Base-by-base conservation (phyloP, 2,329 filamentous ascomycete genomes). In the Epichloe gansuensis region DNA sequence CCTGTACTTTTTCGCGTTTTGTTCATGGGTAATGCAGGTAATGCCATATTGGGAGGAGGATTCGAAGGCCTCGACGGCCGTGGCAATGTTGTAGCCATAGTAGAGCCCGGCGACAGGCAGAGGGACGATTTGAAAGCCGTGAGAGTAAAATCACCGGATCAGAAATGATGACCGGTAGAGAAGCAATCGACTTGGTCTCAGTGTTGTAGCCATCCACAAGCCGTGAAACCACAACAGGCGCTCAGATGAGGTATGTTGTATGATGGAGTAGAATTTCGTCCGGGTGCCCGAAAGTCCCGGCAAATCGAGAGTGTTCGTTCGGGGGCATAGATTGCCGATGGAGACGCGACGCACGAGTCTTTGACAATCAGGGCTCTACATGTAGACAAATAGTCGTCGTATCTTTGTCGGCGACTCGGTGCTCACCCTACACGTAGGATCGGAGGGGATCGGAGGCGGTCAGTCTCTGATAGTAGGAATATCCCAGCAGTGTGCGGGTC, bases 1-100 rank as follows among this genome's bases (percentile, higher is more conserved):
- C 69, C 76, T 52, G 72, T 82, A 67, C 78, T 84, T 65, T 84
- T 87, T 56, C 87, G 78, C 40, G 84, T 81, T 68, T 89, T 93
- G 45, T 75, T 68, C 17, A 86, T 73, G 31, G 89, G 87, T 47
- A 94, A 71, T 43, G 86, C 82, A 43, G 89, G 87, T 25, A 93
- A 72, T 31, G 84, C 80, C 56, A 81, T 77, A 34, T 80, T 81
- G 15, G 88, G 85, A 47, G 88, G 85, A 53, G 82, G 84, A 60
- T 82, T 74, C 8, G 84, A 82, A 27, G 82, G 77, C 66, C 84
- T 78, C 17, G 84, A 77, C 27, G 81, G 77, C 65, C 81, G 77
- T 51, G 85, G 84, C 49, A 87, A 73, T 43, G 84, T 73, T 51
- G 82, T 82, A 54, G 65, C 59, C 66, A 67, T 64, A 49, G 17